A percentile compares a stretch with the other conserved stretches of the same genome.
Evolutionary conservation across 345 rosid species (phyloP).

Genomic region (Kernera saxatilis): DNA sequence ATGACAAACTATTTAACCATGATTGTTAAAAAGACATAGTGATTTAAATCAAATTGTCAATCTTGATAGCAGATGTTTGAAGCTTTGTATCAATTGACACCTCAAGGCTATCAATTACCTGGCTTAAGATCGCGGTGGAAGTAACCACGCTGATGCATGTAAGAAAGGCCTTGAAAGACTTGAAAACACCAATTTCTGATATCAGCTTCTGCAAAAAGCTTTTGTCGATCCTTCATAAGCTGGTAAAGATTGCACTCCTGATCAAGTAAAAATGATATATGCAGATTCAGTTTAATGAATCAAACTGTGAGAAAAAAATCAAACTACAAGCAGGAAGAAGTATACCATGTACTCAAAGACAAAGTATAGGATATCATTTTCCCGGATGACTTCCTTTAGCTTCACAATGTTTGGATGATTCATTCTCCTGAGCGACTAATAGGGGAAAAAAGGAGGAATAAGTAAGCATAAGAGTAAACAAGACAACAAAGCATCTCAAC

Average conservation of each 20-base stretch:
- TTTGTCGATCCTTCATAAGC: constrained; percentile 81
- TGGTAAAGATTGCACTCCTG: constrained; percentile 95
- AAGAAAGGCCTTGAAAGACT: constrained; percentile 92
- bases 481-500: neutral
- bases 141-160: constrained; percentile 93
- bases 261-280: constrained; percentile 15
- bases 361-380: constrained; percentile 75
- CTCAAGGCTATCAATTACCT: constrained; percentile 44
- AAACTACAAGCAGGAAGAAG: constrained; percentile 7
- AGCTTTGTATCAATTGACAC: neutral
- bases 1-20: neutral
- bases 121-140: constrained; percentile 99
- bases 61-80: neutral
- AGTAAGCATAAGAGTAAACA: neutral
- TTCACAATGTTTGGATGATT: constrained; percentile 93
- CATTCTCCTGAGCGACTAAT: constrained; percentile 80
- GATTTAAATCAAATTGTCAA: neutral
- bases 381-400: constrained; percentile 94
- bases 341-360: constrained; percentile 95
- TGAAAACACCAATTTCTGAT: constrained; percentile 94
- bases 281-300: neutral
- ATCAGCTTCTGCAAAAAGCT: constrained; percentile 68
- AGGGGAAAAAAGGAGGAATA: neutral
- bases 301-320: neutral
- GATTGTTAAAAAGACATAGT: neutral